Percentiles rank a stretch among this genome's conserved stretches.
phyloP scores from a whole-genome alignment of 768 basidiomycete genomes.

The Agaricus subrufescens region DNA sequence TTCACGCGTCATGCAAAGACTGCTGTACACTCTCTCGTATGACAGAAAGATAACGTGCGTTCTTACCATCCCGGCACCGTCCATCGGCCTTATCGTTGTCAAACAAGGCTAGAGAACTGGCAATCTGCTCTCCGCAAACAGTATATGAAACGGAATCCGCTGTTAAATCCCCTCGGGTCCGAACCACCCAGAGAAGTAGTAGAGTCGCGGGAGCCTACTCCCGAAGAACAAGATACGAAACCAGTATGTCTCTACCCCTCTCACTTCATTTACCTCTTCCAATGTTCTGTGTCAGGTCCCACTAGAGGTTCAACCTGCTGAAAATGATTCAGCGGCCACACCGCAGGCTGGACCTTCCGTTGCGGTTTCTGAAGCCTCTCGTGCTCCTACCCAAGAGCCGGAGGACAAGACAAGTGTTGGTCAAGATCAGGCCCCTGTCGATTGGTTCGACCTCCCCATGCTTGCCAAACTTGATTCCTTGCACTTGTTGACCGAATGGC shows the following conservation, averaged over 20 bases:
- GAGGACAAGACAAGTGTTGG: conserved; percentile 1
- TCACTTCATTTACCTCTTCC: background rate
- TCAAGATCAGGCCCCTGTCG: conserved; percentile 35
- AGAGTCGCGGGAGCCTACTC: conserved; percentile 12
- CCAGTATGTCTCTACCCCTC: background rate
- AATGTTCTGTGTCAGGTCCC: background rate
- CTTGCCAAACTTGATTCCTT: conserved; percentile 70
- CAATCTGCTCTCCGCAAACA: conserved; percentile 74
- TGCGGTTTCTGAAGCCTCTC: conserved; percentile 2
- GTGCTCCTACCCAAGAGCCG: conserved; percentile 6
- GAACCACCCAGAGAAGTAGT: conserved; percentile 32
- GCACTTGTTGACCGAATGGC: conserved; percentile 77
- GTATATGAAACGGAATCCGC: conserved; percentile 68
- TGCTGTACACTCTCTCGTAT: conserved; percentile 71
- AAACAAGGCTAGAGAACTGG: conserved; percentile 66
- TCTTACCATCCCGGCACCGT: conserved; percentile 6
- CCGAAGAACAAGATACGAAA: conserved; percentile 8
- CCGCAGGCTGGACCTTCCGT: background rate
- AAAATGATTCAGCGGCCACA: background rate
- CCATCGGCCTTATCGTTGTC: conserved; percentile 15
- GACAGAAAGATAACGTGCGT: conserved; percentile 78
- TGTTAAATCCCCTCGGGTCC: conserved; percentile 67
- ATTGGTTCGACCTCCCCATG: conserved; percentile 73
- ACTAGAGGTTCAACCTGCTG: background rate
- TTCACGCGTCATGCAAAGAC: conserved; percentile 68